Conservation (phyloP, 768 basidiomycete genomes). For the Scleroderma citrinum region DNA sequence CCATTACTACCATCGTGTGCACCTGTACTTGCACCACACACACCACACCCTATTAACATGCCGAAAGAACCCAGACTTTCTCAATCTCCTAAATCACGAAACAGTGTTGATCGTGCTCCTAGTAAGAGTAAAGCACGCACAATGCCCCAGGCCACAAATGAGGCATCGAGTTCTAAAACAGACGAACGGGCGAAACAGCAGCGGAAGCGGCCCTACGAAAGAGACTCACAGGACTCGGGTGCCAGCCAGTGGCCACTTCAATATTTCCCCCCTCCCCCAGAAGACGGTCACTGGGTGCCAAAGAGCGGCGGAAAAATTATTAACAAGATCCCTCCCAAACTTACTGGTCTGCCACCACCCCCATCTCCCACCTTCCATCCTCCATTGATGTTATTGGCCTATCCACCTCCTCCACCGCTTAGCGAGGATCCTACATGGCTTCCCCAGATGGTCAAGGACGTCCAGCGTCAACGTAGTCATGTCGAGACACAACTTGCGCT, state of each 20-base stretch:
- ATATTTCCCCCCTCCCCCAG: constrained; percentile 22
- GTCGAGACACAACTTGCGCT: constrained; percentile 13
- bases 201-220: not conserved
- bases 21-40: no score
- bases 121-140: not conserved
- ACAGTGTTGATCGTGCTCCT: not conserved
- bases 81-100: not conserved
- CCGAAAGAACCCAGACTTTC: no score
- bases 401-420: constrained; percentile 24
- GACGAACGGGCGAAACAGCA: not conserved
- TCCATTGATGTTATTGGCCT: constrained; percentile 23
- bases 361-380: constrained; percentile 11
- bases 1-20: no score
- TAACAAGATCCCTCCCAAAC: not conserved
- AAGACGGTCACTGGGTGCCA: constrained; percentile 21
- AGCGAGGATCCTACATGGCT: constrained; percentile 21
- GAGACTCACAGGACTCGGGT: not conserved
- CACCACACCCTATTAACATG: no score
- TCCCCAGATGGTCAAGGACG: constrained; percentile 19
- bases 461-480: constrained; percentile 21
- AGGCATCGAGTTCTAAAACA: not conserved
- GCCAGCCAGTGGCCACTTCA: constrained; percentile 22
- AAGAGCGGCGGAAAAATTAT: constrained; percentile 15
- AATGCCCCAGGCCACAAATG: not conserved
- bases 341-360: not conserved